Base-by-base conservation (phyloP, 2,329 filamentous ascomycete species). In the Fonsecaea multimorphosa region DNA sequence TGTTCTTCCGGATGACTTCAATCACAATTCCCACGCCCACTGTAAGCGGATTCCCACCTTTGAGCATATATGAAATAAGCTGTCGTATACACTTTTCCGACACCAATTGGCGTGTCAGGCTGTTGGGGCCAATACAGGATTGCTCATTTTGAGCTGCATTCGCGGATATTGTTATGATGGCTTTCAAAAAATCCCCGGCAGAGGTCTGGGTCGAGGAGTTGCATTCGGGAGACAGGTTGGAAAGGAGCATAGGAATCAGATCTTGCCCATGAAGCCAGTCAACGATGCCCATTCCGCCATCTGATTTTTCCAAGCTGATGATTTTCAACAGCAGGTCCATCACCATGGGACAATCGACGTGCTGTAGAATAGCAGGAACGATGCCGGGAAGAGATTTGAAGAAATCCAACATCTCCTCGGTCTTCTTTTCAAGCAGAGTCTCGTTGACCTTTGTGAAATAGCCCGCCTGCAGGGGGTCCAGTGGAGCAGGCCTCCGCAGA, bases 401-500 rank as follows among this genome's bases (percentile, higher is more conserved):
- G 68, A 99, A 88, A 19, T 89, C 88, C 71, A 98, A 84, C 94
- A 98, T 99, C 70, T 97, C 94, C 74, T 96, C 92, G 5, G 96
- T 97, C 85, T 98, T 98, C 80, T 95, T 96, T 77, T 98, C 95
- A 63, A 99, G 90, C 22, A 99, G 82, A n/a, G 92, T 91, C 80
- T 99, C 95, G 78, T 98, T 98, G 75, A 99, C 93, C 77, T 98
- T 99, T 62, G 94, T 97, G 77, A 99, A 99, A 77, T 99, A 99
- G 74, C 93, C 93, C 19, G 95, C 94, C 79, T 98, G 94, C 5
- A 97, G 85, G 40, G 94, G 91, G 76, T 98, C 94, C 62, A 99
- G 85, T 2, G 94, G 92, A 11, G 92, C 86, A n/a, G 91, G 86
- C 62, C 89, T 87, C 76, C 90, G 90, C 72, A 99, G 80, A 77